phyloP scores from a whole-genome alignment of 257 asterid genomes.

The Salvia rosmarinus region DNA sequence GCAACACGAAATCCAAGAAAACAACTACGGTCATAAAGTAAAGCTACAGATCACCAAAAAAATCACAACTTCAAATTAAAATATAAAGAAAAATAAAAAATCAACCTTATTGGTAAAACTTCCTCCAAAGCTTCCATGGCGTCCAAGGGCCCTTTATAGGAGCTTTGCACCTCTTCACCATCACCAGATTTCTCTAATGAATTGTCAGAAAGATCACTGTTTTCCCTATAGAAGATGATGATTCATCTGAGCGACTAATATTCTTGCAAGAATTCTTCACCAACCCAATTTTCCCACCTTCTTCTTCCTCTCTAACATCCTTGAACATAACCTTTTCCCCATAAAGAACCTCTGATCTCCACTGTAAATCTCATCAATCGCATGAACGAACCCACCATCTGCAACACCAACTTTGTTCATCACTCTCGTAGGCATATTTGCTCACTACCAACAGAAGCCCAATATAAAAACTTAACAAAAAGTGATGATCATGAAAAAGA shows the following conservation, averaged over 20 bases:
- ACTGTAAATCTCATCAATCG: constrained; percentile 39
- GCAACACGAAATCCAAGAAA: not conserved
- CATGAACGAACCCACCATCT: constrained; percentile 39
- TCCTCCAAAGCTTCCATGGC: constrained; percentile 70
- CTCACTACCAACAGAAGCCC: not conserved
- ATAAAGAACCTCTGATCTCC: constrained; percentile 40
- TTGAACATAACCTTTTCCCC: constrained; percentile 43
- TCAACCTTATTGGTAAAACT: constrained; percentile 75
- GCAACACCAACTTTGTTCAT: constrained; percentile 46
- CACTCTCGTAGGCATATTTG: constrained; percentile 47
- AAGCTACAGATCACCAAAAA: too few species aligned
- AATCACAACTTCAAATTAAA: not conserved
- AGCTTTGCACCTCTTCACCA: constrained; percentile 78
- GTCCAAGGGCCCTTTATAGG: constrained; percentile 61
- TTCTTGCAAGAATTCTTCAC: constrained; percentile 30
- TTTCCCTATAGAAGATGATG: constrained; percentile 83
- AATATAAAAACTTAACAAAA: constrained; percentile 7
- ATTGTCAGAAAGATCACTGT: constrained; percentile 73
- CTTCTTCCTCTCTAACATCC: constrained; percentile 20
- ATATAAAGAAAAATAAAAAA: not conserved
- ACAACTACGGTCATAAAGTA: not conserved
- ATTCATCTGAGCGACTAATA: constrained; percentile 48
- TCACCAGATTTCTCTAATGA: constrained; percentile 54
- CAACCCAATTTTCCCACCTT: constrained; percentile 11
- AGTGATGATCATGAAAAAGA: constrained; percentile 15